These are phyloP conservation scores for Marasmius sp. DNA, from an alignment of 1,284 basidiomycete species.

Conservation along the genomic window DNA sequence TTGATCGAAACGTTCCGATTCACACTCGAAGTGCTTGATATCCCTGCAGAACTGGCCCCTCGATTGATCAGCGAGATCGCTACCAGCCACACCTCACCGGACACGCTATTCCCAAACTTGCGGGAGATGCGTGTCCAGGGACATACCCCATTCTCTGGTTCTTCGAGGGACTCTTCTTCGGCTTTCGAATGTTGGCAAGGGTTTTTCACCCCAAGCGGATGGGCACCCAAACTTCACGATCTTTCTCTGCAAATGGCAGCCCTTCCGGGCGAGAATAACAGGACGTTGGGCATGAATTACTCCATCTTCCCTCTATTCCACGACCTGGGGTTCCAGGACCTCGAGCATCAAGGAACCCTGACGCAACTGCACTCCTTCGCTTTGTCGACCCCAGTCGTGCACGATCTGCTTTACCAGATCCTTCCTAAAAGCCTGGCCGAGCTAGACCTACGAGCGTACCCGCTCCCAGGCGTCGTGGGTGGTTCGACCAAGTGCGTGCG, in stretches of 20 bases:
- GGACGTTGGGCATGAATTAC: not conserved
- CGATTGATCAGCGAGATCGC: not conserved
- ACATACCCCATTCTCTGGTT: constrained; percentile 1
- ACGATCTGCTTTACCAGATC: constrained; percentile 1
- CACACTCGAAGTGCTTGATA: constrained; percentile 5
- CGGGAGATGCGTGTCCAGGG: constrained; percentile 8
- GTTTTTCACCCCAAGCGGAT: not conserved
- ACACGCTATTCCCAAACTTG: constrained; percentile 8
- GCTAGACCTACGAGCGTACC: constrained; percentile 7
- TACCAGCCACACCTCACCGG: not conserved
- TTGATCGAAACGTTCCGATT: constrained; percentile 1
- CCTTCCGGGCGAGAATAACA: too few species aligned
- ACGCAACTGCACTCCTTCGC: constrained; percentile 9
- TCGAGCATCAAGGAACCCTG: not conserved
- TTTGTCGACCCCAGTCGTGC: constrained; percentile 7
- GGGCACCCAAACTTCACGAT: too few species aligned
- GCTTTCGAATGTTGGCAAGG: not conserved
- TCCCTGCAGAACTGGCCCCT: constrained; percentile 11
- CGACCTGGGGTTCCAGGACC: not conserved
- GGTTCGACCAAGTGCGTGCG: constrained; percentile 3
- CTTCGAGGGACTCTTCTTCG: not conserved
- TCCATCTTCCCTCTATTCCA: not conserved
- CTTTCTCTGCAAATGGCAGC: too few species aligned
- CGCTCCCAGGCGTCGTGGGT: constrained; percentile 4
- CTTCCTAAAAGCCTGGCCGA: constrained; percentile 8